A percentile compares a stretch with the other conserved stretches of the same genome.
Conservation (phyloP, 1,139 yeast species). For the Zygosaccharomyces sapae region DNA sequence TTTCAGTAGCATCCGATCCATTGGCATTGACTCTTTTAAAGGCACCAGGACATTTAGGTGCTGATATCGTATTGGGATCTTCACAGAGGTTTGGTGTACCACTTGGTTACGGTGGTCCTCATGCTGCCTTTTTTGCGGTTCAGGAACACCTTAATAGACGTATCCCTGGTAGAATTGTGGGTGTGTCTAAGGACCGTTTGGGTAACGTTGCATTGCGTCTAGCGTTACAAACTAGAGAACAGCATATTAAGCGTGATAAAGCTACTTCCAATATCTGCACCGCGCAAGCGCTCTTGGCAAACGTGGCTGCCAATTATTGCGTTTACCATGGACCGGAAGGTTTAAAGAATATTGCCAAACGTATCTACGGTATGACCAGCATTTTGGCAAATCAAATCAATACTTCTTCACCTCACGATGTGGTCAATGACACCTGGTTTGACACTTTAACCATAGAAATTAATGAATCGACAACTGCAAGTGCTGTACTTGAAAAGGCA, state of each 20-base stretch:
- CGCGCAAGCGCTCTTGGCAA: conserved; percentile 93
- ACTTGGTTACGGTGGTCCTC: conserved; percentile 97
- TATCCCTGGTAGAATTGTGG: conserved; percentile 94
- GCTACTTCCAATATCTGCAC: conserved; percentile 98
- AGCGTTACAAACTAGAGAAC: conserved; percentile 96
- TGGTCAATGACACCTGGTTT: conserved; percentile 67
- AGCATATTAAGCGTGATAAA: conserved; percentile 93
- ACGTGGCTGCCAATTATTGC: conserved; percentile 92
- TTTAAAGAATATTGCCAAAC: conserved; percentile 67
- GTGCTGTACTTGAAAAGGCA: conserved; percentile 55
- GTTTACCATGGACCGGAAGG: conserved; percentile 96
- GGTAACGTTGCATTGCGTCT: conserved; percentile 85
- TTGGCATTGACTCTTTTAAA: conserved; percentile 80
- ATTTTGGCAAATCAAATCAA: conserved; percentile 59
- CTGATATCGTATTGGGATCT: conserved; percentile 89
- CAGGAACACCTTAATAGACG: conserved; percentile 74
- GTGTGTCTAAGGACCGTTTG: conserved; percentile 85
- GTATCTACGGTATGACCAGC: conserved; percentile 73
- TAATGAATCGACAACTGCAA: conserved; percentile 46
- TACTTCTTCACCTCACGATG: conserved; percentile 46
- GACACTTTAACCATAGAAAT: conserved; percentile 79
- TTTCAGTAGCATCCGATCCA: conserved; percentile 85
- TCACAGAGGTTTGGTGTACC: conserved; percentile 98
- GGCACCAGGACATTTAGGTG: conserved; percentile 82
- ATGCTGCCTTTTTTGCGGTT: conserved; percentile 97